Evolutionary conservation across 768 basidiomycete genomes (phyloP).

Genomic region (Cubamyces sp.): DNA sequence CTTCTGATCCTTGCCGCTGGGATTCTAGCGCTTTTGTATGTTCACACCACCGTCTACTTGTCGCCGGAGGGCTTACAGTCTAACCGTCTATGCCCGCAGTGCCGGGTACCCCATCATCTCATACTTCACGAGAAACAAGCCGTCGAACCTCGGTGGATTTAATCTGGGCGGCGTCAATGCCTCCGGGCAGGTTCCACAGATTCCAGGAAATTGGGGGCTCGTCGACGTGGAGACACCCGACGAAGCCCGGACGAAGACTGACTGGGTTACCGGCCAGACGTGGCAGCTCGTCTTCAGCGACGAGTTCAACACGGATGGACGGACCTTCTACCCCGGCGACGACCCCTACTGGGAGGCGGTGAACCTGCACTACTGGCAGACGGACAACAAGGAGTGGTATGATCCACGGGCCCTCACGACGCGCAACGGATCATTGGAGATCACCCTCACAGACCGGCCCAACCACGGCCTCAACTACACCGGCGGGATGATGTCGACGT

Average conservation of each 20-base stretch:
- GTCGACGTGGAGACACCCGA: constrained; percentile 64
- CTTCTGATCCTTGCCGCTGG: constrained; percentile 53
- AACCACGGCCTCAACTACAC: constrained; percentile 48
- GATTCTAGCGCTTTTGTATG: constrained; percentile 48
- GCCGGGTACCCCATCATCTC: constrained; percentile 48
- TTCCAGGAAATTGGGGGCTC: constrained; percentile 65
- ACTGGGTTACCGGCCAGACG: constrained; percentile 63
- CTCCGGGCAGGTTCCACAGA: constrained; percentile 52
- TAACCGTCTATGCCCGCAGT: constrained; percentile 27
- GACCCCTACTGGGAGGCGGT: constrained; percentile 59
- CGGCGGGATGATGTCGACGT: constrained; percentile 51
- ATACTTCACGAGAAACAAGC: constrained; percentile 35
- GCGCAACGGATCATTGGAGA: constrained; percentile 44
- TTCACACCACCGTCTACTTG: neutral
- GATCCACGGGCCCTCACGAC: constrained; percentile 68
- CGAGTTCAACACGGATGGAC: constrained; percentile 81
- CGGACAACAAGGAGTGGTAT: constrained; percentile 78
- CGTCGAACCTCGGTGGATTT: constrained; percentile 44
- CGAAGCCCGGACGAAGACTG: constrained; percentile 54
- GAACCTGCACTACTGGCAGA: constrained; percentile 48
- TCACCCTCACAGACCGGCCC: constrained; percentile 58
- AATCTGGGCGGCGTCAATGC: constrained; percentile 49
- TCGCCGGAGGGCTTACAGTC: neutral
- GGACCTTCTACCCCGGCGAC: constrained; percentile 82
- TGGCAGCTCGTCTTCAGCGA: constrained; percentile 84